Evolutionary conservation across 2,329 filamentous ascomycete species (phyloP), one percentile per base, ranked within the genome.

Genomic region (Colletotrichum sp.): DNA sequence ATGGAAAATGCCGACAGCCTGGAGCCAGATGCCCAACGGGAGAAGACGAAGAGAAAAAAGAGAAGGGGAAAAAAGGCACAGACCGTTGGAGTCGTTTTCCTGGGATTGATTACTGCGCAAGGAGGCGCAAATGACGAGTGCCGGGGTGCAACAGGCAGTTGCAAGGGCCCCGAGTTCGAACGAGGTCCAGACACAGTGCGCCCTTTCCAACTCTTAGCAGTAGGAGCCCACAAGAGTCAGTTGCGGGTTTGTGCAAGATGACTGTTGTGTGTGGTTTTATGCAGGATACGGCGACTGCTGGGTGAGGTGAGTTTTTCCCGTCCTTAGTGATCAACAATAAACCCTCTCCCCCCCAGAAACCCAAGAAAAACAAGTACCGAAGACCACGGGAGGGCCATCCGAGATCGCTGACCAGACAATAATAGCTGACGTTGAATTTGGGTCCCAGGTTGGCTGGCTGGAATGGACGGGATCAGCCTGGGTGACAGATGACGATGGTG

Each of bases 71-170:
- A 48, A 30, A 22, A 36, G 26, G 62, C 69, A 66, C 74, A 74
- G 74, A 76, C 71, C 71, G 34, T 73, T 64, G 64, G 64, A 52
- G 30, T 52, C 60, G 28, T 52, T n/a, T 63, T 65, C 62, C 57
- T 64, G 64, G 70, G 65, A 73, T 74, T 73, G 22, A 75, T 73
- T 76, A 57, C 59, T 57, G 36, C 26, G 22, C 55, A 55, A 59
- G 71, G 55, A 72, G 55, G 63, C 72, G 72, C 55, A 73, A 75
- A 73, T 73, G 73, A 73, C 64, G 55, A 59, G 69, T 68, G 70
- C 69, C 44, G 69, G 72, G 69, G 72, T 36, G 62, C 39, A 60
- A 59, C 36, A 60, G 34, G 16, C 32, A 64, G 32, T 18, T 44
- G 26, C 55, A 26, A 24, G 68, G 68, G 39, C 39, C 28, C n/a